phyloP scores from a whole-genome alignment of 2,329 filamentous ascomycete genomes.

The Pezicula rhizophila region DNA sequence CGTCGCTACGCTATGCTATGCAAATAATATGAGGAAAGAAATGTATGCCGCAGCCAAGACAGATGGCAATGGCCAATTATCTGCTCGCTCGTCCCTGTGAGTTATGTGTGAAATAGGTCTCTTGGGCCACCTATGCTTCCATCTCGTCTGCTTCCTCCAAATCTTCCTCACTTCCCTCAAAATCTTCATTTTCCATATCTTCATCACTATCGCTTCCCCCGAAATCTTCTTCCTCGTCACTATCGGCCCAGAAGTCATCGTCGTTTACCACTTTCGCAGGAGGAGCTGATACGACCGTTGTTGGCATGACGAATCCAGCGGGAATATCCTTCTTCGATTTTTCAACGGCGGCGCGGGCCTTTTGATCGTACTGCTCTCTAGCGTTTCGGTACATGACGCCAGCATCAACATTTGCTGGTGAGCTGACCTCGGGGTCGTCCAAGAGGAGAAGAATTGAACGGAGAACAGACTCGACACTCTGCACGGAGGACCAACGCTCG shows the following conservation, averaged over 20 bases:
- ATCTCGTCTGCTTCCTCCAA: slow-evolving; percentile 12
- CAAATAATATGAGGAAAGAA: background rate
- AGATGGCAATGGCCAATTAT: background rate
- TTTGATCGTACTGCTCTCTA: slow-evolving; percentile 61
- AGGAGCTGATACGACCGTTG: slow-evolving; percentile 55
- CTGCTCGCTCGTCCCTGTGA: background rate
- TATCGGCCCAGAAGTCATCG: slow-evolving; percentile 77
- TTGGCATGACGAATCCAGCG: slow-evolving; percentile 74
- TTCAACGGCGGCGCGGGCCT: slow-evolving; percentile 65
- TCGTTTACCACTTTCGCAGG: slow-evolving; percentile 63
- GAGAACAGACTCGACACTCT: slow-evolving; percentile 90
- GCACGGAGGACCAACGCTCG: slow-evolving; percentile 90
- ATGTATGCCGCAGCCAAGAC: background rate
- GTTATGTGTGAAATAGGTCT: background rate
- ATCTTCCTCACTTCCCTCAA: slow-evolving; percentile 25
- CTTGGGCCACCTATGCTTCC: slow-evolving; percentile 3
- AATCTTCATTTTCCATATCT: slow-evolving; percentile 48
- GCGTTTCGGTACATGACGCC: slow-evolving; percentile 77
- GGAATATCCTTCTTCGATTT: slow-evolving; percentile 76
- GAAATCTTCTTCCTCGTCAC: slow-evolving; percentile 72
- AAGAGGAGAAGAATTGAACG: slow-evolving; percentile 88
- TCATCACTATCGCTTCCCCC: slow-evolving; percentile 66
- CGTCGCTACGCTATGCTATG: slow-evolving; percentile 20
- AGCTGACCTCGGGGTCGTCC: slow-evolving; percentile 89
- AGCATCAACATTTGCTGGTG: slow-evolving; percentile 91